Evolutionary conservation across 352 stramenopile species (phyloP), one percentile per base, ranked within the genome.

Genomic region (Hyaloperonospora brassicae): DNA sequence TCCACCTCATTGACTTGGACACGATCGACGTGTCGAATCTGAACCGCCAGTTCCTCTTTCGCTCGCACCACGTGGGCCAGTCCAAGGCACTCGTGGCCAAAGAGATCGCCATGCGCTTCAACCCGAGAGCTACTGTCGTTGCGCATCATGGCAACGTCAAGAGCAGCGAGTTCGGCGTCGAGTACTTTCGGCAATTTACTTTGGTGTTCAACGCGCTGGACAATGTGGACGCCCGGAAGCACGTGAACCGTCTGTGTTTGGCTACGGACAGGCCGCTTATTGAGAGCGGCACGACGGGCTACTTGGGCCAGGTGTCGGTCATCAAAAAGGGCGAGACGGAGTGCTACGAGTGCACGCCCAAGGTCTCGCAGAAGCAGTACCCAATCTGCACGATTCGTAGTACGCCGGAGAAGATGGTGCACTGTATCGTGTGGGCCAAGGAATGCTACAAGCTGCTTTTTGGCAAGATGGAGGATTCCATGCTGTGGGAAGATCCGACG

Each of bases 1-100:
- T 96, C 63, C 69, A 89, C 42, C 62, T 98, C 9, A 96, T 99
- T 54, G 97, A 99, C 68, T 68, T 99, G 38, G 97, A 99, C 73
- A 99, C 96, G 25, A 99, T 99, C 66, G 97, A 99, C 73, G 96
- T 99, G 54, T 99, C 95, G 21, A 99, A 99, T 73, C 73, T 99
- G 49, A 99, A 99, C 77, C 88, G 97, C 13, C 97, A 99, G 74
- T 99, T 99, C 56, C 77, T 99, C 7, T 99, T 99, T 73, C 87
- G 97, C 13, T 90, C 74, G 46, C 78, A 98, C 24, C 96, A 99
- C 69, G 97, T 99, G 21, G 96, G 97, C 0, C 78, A 97, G 68
- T 79, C 95, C 35, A 99, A 99, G 75, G 96, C 96, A 35, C 70
- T 92, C 0, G 80, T 92, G 27, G 84, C 84, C 7, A 80, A 79